Base-by-base conservation (phyloP, 2,329 filamentous ascomycete genomes). In the Cytospora piceae region DNA sequence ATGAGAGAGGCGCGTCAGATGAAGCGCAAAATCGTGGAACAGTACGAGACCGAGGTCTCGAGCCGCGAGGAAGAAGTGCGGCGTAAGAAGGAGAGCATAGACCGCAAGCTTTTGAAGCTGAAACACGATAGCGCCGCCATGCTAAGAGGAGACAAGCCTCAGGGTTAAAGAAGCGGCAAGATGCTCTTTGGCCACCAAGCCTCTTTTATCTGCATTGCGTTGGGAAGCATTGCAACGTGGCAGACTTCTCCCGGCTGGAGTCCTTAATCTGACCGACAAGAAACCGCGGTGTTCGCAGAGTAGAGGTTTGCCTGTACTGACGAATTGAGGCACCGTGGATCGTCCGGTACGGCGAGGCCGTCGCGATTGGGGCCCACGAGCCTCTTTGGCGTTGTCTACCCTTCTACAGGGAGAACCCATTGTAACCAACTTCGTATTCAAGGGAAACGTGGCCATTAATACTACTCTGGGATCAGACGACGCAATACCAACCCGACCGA, bases 121-220 rank as follows among this genome's bases (percentile, higher is more conserved):
- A 85, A 81, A 75, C 77, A 82, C 67, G 84, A 87, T 69, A 85
- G 85, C 53, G 79, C 83, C 74, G 81, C 78, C 42, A 85, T 87
- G 76, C 83, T 87, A 74, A 76, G 80, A 46, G 80, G 81, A 60
- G 80, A 76, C 71, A 73, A 74, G 27, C 68, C 73, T 60, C 74
- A 75, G 27, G 67, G 57, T 49, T 66, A 60, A 24, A 27, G 27
- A 51, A 14, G 17, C 29, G 53, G 39, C 53, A 51, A 20, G 11
- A 14, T 27, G 34, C 60, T 29, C 60, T n/a, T 17, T n/a, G n/a
- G 2, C 3, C 53, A 12, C 29, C 6, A 51, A 42, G 17, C 14
- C n/a, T 46, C 2, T 22, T 39, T 51, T 39, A 53, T 57, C 27
- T n/a, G 24, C n/a, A 29, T 17, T 34, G 53, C n/a, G 42, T 12